phyloP scores from a whole-genome alignment of 345 rosid genomes.

The Pseudoturritis turrita region DNA sequence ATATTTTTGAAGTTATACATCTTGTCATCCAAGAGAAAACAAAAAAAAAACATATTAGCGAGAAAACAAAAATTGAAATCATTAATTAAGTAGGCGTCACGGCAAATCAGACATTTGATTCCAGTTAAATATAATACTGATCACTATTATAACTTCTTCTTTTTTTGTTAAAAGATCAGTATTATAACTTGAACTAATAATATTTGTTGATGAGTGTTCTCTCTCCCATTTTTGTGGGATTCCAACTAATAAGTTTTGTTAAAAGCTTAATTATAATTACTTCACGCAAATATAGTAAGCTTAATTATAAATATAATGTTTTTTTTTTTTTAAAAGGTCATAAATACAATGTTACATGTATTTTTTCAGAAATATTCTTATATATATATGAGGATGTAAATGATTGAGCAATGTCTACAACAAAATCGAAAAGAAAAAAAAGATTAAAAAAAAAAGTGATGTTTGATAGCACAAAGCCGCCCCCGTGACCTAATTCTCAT shows the following conservation, averaged over 20 bases:
- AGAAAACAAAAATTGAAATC: background rate
- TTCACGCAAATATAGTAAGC: background rate
- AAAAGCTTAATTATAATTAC: background rate
- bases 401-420: conserved; percentile 28
- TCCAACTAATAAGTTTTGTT: background rate
- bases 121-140: background rate
- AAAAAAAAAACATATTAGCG: too few relatives aligned
- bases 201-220: background rate
- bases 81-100: background rate
- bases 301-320: too few relatives aligned
- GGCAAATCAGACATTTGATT: background rate
- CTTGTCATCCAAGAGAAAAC: too few relatives aligned
- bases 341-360: background rate
- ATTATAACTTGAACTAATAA: background rate
- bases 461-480: conserved; percentile 38
- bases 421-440: background rate
- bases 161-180: too few relatives aligned
- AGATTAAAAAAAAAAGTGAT: background rate
- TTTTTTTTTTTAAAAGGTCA: too few relatives aligned
- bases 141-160: background rate
- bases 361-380: background rate
- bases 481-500: conserved; percentile 37
- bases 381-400: conserved; percentile 21
- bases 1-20: too few relatives aligned
- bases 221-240: conserved; percentile 18